A percentile compares a stretch with the other conserved stretches of the same genome.
These are phyloP conservation scores for Tetrahymena malaccensis DNA, from an alignment of 73 alveolate species.

Conservation along the genomic window DNA sequence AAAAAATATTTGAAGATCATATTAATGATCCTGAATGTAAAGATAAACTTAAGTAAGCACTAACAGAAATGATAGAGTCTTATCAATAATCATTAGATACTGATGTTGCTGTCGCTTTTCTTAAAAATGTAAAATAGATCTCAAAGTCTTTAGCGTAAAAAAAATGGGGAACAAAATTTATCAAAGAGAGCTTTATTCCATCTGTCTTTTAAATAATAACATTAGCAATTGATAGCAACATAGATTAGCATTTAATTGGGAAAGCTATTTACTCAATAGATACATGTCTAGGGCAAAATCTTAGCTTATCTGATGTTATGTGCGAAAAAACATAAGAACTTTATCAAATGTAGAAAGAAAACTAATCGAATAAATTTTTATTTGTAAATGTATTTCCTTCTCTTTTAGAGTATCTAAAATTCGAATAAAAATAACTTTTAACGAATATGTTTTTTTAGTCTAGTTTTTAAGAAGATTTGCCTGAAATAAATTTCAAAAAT, in stretches of 20 bases:
- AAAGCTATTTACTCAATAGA: background rate
- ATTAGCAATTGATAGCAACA: background rate
- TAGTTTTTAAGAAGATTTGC: background rate
- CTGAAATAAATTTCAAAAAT: background rate
- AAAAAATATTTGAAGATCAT: background rate
- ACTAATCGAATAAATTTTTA: background rate
- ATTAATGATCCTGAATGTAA: background rate
- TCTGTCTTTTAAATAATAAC: background rate
- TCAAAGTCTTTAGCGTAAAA: background rate
- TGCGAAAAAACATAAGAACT: background rate
- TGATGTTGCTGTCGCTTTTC: background rate
- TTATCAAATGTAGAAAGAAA: background rate
- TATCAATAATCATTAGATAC: background rate
- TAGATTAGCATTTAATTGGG: background rate
- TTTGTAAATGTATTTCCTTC: background rate
- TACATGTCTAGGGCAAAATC: background rate
- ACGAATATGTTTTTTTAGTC: background rate
- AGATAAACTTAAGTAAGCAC: background rate
- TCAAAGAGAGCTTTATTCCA: background rate
- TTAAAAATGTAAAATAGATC: background rate
- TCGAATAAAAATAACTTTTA: background rate
- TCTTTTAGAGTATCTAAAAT: background rate
- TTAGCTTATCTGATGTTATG: background rate
- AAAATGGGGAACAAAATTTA: background rate
- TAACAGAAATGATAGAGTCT: background rate